Evolutionary conservation across 306 rosid species (phyloP), one percentile per base, ranked within the genome.

Genomic region (Vigna angularis): DNA sequence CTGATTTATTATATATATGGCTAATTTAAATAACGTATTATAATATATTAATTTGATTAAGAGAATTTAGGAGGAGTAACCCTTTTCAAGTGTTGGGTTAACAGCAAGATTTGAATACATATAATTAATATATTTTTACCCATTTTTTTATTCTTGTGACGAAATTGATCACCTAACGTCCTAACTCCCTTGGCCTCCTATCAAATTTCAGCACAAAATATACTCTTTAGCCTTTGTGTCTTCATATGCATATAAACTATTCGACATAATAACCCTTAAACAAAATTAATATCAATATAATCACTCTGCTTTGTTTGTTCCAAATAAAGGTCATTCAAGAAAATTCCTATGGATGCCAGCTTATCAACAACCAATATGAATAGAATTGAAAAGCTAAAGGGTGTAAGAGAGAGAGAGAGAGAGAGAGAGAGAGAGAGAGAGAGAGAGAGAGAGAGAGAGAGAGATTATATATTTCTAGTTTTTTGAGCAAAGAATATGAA

Each of bases 131-230:
- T 22, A 63, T 16, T 63, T 58, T 1, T 74, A 73, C 70, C 20
- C 52, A 72, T 49, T 75, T 28, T 17, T 83, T 15, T 51, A 71
- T 66, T 85, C 18, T 66, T 7, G 72, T 79, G 89, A 86, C 83
- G 81, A 86, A 82, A 76, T 79, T 36, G 86, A 86, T 86, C 72
- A 86, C 86, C 86, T 82, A 85, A 85, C 86, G 42, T 55, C 84
- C 86, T 82, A 79, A 80, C 89, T 80, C 81, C 83, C 70, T 58
- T 57, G 11, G 36, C 77, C 70, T 83, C 89, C 87, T 80, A 83
- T 83, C 61, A 86, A 4, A 80, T 73, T 57, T 76, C 40, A 56
- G 69, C 73, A 62, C 74, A 80, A 77, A 86, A 80, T 56, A 80
- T 56, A 80, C 59, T 73, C 83, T 80, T 68, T 61, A 73, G 66